Conservation (phyloP, 495 filamentous ascomycete species). For the Lepidopterella palustris region DNA sequence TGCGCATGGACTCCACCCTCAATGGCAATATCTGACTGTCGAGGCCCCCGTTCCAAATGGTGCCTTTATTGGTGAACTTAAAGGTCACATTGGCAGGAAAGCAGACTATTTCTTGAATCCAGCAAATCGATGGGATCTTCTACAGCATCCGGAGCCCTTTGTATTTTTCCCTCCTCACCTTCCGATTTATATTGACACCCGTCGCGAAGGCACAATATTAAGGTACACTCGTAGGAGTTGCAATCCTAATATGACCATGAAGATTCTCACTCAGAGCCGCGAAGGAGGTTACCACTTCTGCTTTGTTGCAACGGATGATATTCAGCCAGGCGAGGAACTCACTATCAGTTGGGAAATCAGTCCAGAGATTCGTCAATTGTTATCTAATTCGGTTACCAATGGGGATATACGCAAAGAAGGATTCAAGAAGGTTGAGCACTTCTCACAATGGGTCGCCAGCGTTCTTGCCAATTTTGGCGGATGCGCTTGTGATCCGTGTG, state of each 20-base stretch:
- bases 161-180: conserved; percentile 40
- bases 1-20: conserved; percentile 45
- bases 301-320: conserved; percentile 69
- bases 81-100: conserved; percentile 74
- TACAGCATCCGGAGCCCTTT: conserved; percentile 63
- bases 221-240: conserved; percentile 87
- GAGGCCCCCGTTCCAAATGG: conserved; percentile 54
- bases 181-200: conserved; percentile 82
- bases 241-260: conserved; percentile 72
- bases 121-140: conserved; percentile 65
- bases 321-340: conserved; percentile 56
- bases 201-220: conserved; percentile 72
- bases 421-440: conserved; percentile 46
- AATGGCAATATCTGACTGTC: conserved; percentile 69
- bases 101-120: conserved; percentile 68
- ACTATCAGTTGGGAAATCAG: conserved; percentile 63
- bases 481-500: conserved; percentile 67
- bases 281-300: conserved; percentile 73
- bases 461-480: conserved; percentile 81
- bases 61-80: conserved; percentile 75
- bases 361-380: conserved; percentile 42
- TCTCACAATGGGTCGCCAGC: conserved; percentile 57
- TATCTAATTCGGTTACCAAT: conserved; percentile 33
- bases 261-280: conserved; percentile 65
- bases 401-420: conserved; percentile 41